Evolutionary conservation across 257 asterid genomes (phyloP), one percentile per base, ranked within the genome.

Genomic region (Ilex aquifolium): DNA sequence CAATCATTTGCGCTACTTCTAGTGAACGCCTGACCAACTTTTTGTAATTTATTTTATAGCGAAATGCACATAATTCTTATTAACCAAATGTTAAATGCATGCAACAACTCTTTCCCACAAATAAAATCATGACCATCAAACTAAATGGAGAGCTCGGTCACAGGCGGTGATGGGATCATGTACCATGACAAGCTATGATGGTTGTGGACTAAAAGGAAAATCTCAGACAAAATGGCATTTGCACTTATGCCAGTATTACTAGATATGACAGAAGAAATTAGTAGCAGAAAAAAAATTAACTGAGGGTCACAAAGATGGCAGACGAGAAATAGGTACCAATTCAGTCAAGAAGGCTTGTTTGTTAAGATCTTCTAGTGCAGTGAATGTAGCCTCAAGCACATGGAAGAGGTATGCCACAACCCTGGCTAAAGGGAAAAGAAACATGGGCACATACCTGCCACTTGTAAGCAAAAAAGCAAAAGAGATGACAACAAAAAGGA

Each of bases 291-390:
- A 4, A 8, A 8, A 36, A 36, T 36, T 36, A 36, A 36, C 5
- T 36, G 0, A 36, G 42, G 42, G 42, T 36, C 42, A 36, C 8
- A 8, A 36, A 36, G 8, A 36, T 36, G 8, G 42, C 42, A 36
- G 42, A 36, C 5, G 2, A 61, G 59, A 72, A 44, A 60, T n/a
- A 10, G 58, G 27, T 84, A 93, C 99, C 96, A 93, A 79, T 72
- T 93, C 96, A 57, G 90, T 79, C 63, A 93, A 80, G 82, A 93
- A 93, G 44, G 99, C 85, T 81, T 93, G 99, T 72, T 93, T 93
- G 80, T 90, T 90, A 61, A 84, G 97, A 83, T 97, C 97, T 71
- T 93, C 99, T 36, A 93, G 88, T 32, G 95, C 94, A 63, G 99
- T 90, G 83, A 93, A 93, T 71, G 99, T 95, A 73, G 95, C 81